These are phyloP conservation scores for Metschnikowia proteae DNA, from an alignment of 805 yeast genomes.

Conservation along the genomic window DNA sequence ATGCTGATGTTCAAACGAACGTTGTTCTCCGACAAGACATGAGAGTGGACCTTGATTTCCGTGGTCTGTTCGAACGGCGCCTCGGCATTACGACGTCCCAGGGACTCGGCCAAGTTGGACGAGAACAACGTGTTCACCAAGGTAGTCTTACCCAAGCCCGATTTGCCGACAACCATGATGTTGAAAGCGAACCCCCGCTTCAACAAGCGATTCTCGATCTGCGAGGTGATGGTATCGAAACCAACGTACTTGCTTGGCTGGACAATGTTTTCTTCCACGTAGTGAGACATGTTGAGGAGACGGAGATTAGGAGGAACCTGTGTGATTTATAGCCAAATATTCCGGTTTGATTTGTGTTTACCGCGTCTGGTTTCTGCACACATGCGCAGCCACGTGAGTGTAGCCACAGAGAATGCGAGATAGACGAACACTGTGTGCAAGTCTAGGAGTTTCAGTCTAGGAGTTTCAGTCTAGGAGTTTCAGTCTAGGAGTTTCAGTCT, in stretches of 20 bases:
- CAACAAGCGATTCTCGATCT: constrained; percentile 86
- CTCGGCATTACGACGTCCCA: constrained; percentile 62
- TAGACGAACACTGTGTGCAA: too few species aligned
- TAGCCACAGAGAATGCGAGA: constrained; percentile 1
- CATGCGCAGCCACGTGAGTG: constrained; percentile 5
- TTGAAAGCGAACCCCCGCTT: constrained; percentile 94
- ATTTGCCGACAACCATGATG: constrained; percentile 84
- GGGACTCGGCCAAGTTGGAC: constrained; percentile 67
- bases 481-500: too few species aligned
- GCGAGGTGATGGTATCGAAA: constrained; percentile 92
- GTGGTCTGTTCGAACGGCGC: constrained; percentile 84
- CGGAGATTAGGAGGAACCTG: background rate
- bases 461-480: too few species aligned
- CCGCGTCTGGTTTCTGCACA: constrained; percentile 10
- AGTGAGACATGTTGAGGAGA: constrained; percentile 15
- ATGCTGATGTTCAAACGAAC: constrained; percentile 83
- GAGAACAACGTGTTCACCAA: constrained; percentile 87
- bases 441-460: too few species aligned
- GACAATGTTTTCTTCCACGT: constrained; percentile 16
- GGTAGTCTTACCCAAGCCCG: constrained; percentile 94
- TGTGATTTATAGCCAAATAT: background rate
- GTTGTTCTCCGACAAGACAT: constrained; percentile 74
- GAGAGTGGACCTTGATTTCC: constrained; percentile 72
- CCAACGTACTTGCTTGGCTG: constrained; percentile 86
- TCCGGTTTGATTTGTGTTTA: constrained; percentile 2